Evolutionary conservation across 2,329 filamentous ascomycete species (phyloP).

Genomic region (Albifimbria verrucaria): DNA sequence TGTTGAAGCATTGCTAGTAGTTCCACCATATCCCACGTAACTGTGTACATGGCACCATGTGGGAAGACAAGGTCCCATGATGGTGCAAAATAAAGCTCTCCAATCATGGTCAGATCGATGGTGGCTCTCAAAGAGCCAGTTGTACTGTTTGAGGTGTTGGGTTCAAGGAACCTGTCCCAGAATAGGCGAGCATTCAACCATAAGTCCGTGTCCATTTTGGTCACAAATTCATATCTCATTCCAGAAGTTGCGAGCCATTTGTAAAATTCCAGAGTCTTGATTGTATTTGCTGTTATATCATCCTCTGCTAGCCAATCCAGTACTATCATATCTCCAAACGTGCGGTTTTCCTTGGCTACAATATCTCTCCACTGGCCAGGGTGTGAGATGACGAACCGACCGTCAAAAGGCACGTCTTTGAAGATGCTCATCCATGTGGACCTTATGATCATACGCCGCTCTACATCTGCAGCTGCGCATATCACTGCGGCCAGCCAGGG

Average conservation of each 20-base stretch:
- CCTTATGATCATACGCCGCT: slow-evolving; percentile 26
- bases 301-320: slow-evolving; percentile 27
- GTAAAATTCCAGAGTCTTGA: slow-evolving; percentile 31
- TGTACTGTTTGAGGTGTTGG: slow-evolving; percentile 14
- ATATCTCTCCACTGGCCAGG: slow-evolving; percentile 22
- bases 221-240: slow-evolving; percentile 24
- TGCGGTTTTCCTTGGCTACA: slow-evolving; percentile 25
- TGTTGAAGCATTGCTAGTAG: slow-evolving; percentile 22
- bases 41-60: slow-evolving; percentile 29
- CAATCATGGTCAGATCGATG: slow-evolving; percentile 23
- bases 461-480: slow-evolving; percentile 20
- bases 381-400: slow-evolving; percentile 28
- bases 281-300: slow-evolving; percentile 27
- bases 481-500: slow-evolving; percentile 28
- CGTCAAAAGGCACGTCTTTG: slow-evolving; percentile 23
- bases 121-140: slow-evolving; percentile 8
- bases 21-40: slow-evolving; percentile 29
- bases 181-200: slow-evolving; percentile 28
- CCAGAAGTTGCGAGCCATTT: slow-evolving; percentile 22
- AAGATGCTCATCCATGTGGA: slow-evolving; percentile 29
- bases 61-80: slow-evolving; percentile 22
- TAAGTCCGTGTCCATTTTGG: slow-evolving; percentile 29
- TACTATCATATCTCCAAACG: slow-evolving; percentile 30
- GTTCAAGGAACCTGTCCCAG: slow-evolving; percentile 24
- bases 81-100: slow-evolving; percentile 23